Base-by-base conservation (phyloP, 2,329 filamentous ascomycete species). In the Fusarium sambucinum region DNA sequence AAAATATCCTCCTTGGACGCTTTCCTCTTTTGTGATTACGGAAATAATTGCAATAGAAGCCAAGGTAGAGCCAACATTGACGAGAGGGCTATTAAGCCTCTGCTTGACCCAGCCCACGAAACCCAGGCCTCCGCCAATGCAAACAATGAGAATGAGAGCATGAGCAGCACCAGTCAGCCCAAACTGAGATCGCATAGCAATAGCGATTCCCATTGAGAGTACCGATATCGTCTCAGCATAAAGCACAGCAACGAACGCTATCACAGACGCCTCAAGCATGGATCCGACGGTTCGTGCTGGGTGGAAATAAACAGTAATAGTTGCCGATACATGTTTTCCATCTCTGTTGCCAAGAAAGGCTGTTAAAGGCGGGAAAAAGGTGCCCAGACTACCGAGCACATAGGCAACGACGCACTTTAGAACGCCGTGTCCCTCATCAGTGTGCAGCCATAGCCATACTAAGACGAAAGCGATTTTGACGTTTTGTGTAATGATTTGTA, bases 271-370 rank as follows among this genome's bases (percentile, higher is more conserved):
- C 79, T 97, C 92, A 59, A 93, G 86, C 93, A 97, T 97, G 69
- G 92, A 96, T 1, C 95, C 95, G 27, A 90, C 87, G 19, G 93
- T 93, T 59, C 95, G 86, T 8, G 93, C 92, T 6, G 95, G 94
- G 77, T 97, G 94, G 74, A 97, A 98, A 76, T 97, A 98, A 13
- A 97, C 94, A 1, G 93, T 96, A 59, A 97, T 89, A 3, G 95
- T 97, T 32, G 94, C 94, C 52, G 97, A 93, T 75, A 97, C 90
- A 79, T 97, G 95, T 76, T 97, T 97, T 51, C 93, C 93, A 79
- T 97, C 94, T 75, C 94, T 91, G 67, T 90, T 85, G 13, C 95
- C 95, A 17, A 97, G 83, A 58, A 94, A 87, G 10, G 84, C 81
- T 17, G 93, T 90, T 57, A 97, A 84, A 4, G 86, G 85, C 4